Percentiles rank a stretch among this genome's conserved stretches.
Conservation (phyloP, 2,329 filamentous ascomycete species). For the Fusarium nematophilum region DNA sequence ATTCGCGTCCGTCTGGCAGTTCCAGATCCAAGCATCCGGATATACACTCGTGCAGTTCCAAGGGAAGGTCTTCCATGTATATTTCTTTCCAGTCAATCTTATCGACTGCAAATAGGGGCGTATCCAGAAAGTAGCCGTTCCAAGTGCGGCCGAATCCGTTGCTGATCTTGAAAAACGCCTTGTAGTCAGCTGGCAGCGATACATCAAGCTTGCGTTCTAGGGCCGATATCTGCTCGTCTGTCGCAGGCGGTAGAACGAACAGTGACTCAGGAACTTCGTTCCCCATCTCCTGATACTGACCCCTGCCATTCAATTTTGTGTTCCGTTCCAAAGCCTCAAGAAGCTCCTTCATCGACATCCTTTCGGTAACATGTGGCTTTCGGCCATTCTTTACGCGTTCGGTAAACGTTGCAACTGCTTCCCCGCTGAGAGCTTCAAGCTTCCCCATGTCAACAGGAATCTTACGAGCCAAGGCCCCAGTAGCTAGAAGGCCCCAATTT, state of each 20-base stretch:
- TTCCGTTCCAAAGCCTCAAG: conserved; percentile 18
- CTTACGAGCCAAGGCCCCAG: conserved; percentile 23
- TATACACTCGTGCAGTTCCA: conserved; percentile 16
- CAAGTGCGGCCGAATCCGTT: conserved; percentile 34
- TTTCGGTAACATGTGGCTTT: conserved; percentile 7
- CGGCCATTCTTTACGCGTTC: conserved; percentile 23
- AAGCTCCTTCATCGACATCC: conserved; percentile 17
- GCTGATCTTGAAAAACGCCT: conserved; percentile 32
- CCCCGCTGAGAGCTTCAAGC: conserved; percentile 6
- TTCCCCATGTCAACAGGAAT: conserved; percentile 21
- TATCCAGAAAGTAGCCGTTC: conserved; percentile 31
- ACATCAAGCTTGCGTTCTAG: conserved; percentile 22
- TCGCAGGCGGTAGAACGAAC: conserved; percentile 28
- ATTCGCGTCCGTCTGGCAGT: background rate
- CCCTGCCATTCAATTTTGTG: conserved; percentile 15
- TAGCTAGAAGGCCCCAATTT: conserved; percentile 21
- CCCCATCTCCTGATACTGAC: conserved; percentile 2
- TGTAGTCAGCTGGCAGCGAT: conserved; percentile 28
- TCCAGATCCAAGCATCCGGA: conserved; percentile 8
- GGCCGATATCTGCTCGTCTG: conserved; percentile 23
- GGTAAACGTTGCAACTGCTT: conserved; percentile 16
- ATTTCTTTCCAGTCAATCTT: conserved; percentile 20
- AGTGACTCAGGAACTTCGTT: conserved; percentile 23
- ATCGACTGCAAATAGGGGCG: conserved; percentile 13
- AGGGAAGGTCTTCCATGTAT: background rate